These are phyloP conservation scores for Linanthus parryae DNA, from an alignment of 148 eudicot genomes.

Conservation along the genomic window DNA sequence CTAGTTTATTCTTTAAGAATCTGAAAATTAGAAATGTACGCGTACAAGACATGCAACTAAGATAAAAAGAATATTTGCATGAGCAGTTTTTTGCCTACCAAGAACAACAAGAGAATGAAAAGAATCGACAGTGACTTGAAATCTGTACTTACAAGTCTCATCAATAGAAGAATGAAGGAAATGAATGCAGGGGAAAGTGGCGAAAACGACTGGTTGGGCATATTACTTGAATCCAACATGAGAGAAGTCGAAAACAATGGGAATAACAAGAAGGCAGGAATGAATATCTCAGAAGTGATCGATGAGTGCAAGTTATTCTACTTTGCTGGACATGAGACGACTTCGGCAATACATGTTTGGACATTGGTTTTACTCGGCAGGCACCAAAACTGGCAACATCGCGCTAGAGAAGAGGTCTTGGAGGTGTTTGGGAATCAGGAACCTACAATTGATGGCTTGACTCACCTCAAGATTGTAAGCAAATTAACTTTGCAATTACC, in stretches of 20 bases:
- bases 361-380: slow-evolving; percentile 2
- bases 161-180: background rate
- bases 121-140: background rate
- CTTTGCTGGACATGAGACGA: slow-evolving; percentile 8
- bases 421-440: background rate
- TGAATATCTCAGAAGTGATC: slow-evolving; percentile 6
- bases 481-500: no score
- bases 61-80: no score
- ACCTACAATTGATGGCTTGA: slow-evolving; percentile 8
- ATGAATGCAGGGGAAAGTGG: background rate
- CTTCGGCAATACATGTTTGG: slow-evolving; percentile 3
- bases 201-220: slow-evolving; percentile 2
- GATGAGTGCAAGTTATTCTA: slow-evolving; percentile 11
- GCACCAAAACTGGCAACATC: slow-evolving; percentile 11
- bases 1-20: background rate
- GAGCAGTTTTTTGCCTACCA: slow-evolving; percentile 9
- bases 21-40: background rate
- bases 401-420: slow-evolving; percentile 6
- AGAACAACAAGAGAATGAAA: slow-evolving; percentile 12
- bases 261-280: background rate
- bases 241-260: slow-evolving; percentile 1
- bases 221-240: slow-evolving; percentile 5
- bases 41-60: background rate
- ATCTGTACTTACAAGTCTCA: slow-evolving; percentile 1
- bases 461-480: slow-evolving; percentile 8